Evolutionary conservation across 1,284 basidiomycete genomes (phyloP), one percentile per base, ranked within the genome.

Genomic region (Irpex rosettiformis): DNA sequence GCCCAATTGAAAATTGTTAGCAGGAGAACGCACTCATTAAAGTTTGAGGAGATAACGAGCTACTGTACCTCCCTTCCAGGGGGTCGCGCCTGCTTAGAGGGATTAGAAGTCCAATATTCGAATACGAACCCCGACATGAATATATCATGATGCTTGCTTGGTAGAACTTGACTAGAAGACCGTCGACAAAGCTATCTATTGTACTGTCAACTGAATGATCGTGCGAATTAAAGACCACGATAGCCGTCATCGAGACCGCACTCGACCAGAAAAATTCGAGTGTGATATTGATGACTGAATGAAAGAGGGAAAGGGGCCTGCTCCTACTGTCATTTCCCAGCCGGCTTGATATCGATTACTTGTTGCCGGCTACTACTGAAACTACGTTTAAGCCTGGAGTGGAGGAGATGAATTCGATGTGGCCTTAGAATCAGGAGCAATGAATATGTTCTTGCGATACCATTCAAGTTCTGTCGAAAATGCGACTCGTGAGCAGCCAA

Each of bases 361-460:
- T n/a, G 2, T 22, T 22, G 6, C 43, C 43, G 5, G 43, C 16
- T 18, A 22, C 7, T 18, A 7, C 2, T 45, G 18, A n/a, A 18
- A 8, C 21, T 51, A 5, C 18, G 11, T 24, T 1, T 13, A 37
- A 18, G n/a, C 29, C 21, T 40, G 8, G 33, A 40, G 21, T 25
- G 33, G 25, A 18, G 30, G 53, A 27, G 27, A 27, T 10, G 24
- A 24, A 42, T 7, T 54, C 37, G 30, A 22, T 6, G 42, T 10
- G n/a, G 21, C 21, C 28, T 40, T 11, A 18, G 3, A n/a, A n/a
- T 64, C 55, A 7, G 69, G 66, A 30, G 69, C 65, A 28, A 80
- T 65, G 61, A 88, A 88, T 53, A 86, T 74, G 63, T 84, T 80
- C 48, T 81, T 70, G 48, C 81, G 77, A 64, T 88, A 86, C 82